Evolutionary conservation across 257 asterid species (phyloP).

Genomic region (Linderniella brevidens): DNA sequence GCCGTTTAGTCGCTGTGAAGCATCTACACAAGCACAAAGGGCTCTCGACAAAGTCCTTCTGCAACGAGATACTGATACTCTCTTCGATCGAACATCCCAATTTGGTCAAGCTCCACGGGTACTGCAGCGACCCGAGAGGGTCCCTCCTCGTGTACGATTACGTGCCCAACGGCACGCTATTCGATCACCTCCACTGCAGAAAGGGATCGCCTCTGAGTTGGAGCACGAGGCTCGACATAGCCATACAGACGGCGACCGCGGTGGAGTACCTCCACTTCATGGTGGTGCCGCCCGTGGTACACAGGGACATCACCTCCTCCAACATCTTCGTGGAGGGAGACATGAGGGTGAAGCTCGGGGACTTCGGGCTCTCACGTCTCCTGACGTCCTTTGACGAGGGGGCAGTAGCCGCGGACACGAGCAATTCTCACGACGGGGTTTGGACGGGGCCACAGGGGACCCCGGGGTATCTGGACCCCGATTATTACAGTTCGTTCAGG

Average conservation of each 20-base stretch:
- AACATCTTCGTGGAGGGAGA: constrained; percentile 78
- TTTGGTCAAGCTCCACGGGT: constrained; percentile 83
- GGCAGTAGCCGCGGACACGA: too few relatives aligned
- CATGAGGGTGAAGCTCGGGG: constrained; percentile 81
- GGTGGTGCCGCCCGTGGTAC: constrained; percentile 72
- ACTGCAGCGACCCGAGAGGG: constrained; percentile 95
- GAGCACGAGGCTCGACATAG: constrained; percentile 65
- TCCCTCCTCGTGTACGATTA: constrained; percentile 67
- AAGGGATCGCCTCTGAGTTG: constrained; percentile 32
- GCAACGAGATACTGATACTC: constrained; percentile 76
- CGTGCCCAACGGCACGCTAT: constrained; percentile 75
- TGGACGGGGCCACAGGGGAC: constrained; percentile 99
- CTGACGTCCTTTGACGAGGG: constrained; percentile 28
- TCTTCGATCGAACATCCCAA: constrained; percentile 71
- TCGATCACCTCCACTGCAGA: constrained; percentile 76
- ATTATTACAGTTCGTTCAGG: constrained; percentile 61
- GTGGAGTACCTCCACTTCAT: constrained; percentile 78
- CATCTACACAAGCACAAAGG: constrained; percentile 66
- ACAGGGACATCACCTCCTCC: constrained; percentile 72
- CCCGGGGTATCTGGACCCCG: constrained; percentile 88
- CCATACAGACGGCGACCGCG: constrained; percentile 60
- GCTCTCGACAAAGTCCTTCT: constrained; percentile 60
- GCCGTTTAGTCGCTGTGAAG: constrained; percentile 66
- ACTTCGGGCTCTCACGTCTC: constrained; percentile 79
- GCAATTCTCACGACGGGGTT: constrained; percentile 23